A percentile compares a stretch with the other conserved stretches of the same genome.
Conservation (phyloP, 129 eudicot species). For the Saussurea involucrata region DNA sequence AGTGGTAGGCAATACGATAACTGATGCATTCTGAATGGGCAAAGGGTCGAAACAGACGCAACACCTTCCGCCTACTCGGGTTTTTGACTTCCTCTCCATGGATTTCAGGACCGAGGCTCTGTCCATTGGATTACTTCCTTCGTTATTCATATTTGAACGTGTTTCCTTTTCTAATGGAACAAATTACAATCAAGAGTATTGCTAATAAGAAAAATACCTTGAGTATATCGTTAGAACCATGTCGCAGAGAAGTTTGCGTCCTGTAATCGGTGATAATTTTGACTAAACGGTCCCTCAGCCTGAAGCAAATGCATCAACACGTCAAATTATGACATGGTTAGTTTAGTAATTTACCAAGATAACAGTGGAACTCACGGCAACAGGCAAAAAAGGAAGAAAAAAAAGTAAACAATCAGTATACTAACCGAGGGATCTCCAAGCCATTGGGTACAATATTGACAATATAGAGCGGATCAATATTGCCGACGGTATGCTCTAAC, state of each 20-base stretch:
- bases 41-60: constrained; percentile 94
- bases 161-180: constrained; percentile 46
- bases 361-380: neutral
- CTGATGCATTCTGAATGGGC: constrained; percentile 62
- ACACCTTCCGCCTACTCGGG: constrained; percentile 78
- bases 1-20: constrained; percentile 79
- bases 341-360: neutral
- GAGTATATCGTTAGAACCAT: constrained; percentile 92
- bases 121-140: constrained; percentile 34
- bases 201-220: constrained; percentile 48
- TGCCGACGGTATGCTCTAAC: constrained; percentile 97
- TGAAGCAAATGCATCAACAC: constrained; percentile 17
- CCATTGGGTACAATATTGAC: constrained; percentile 94
- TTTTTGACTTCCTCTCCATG: constrained; percentile 79
- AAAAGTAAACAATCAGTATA: constrained; percentile 9
- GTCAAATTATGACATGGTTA: neutral
- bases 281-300: constrained; percentile 92
- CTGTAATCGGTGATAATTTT: constrained; percentile 95
- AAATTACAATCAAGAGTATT: neutral
- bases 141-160: constrained; percentile 51
- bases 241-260: constrained; percentile 97
- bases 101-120: constrained; percentile 53
- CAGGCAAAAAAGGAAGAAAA: neutral
- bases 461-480: constrained; percentile 92
- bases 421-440: constrained; percentile 95